Evolutionary conservation across 1,139 yeast genomes (phyloP).

Genomic region (Zygotorulaspora mrakii): DNA sequence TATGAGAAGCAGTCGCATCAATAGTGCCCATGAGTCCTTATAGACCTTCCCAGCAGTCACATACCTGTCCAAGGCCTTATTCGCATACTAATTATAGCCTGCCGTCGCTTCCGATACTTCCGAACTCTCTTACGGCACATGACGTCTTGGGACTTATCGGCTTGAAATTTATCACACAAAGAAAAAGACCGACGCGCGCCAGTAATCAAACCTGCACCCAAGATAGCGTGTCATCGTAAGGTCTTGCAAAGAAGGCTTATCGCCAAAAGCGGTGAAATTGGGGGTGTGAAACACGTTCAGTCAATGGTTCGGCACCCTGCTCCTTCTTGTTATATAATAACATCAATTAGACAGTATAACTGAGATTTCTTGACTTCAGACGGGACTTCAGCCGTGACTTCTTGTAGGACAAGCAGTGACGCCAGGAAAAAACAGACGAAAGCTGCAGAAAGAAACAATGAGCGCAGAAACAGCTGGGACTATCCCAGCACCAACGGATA

Average conservation of each 20-base stretch:
- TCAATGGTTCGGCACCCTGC: neutral
- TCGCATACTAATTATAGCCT: too few relatives aligned
- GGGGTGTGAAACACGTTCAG: too few relatives aligned
- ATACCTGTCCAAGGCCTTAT: too few relatives aligned
- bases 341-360: neutral
- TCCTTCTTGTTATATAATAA: neutral
- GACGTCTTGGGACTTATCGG: conserved; percentile 15
- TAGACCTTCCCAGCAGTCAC: too few relatives aligned
- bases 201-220: conserved; percentile 8
- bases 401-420: too few relatives aligned
- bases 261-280: too few relatives aligned
- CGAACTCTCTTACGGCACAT: conserved; percentile 7
- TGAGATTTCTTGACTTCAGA: too few relatives aligned
- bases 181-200: conserved; percentile 5
- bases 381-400: too few relatives aligned
- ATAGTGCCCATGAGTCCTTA: neutral
- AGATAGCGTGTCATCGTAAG: too few relatives aligned
- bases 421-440: neutral
- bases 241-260: too few relatives aligned
- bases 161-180: neutral
- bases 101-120: conserved; percentile 3
- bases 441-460: neutral
- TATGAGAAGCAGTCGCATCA: conserved; percentile 66
- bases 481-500: conserved; percentile 67
- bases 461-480: conserved; percentile 32